Percentiles rank a stretch among this genome's conserved stretches.
Conservation (phyloP, 306 rosid species). For the Mucuna pruriens region DNA sequence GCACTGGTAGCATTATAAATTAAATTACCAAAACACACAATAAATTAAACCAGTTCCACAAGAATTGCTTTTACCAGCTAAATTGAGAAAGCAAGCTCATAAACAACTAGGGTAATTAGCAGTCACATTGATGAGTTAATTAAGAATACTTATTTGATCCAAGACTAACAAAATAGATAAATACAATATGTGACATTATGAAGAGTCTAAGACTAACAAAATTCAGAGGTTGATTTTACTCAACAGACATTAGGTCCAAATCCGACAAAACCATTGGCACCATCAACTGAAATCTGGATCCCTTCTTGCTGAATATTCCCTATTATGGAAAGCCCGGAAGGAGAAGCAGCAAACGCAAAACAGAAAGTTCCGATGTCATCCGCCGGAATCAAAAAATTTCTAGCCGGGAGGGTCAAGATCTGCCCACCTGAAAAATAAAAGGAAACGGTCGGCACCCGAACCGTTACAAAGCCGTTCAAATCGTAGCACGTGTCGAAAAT, state of each 20-base stretch:
- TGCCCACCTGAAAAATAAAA: conserved; percentile 86
- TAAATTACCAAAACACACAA: neutral
- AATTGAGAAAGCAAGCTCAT: neutral
- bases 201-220: conserved; percentile 23
- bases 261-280: conserved; percentile 83
- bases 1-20: neutral
- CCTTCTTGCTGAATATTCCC: conserved; percentile 96
- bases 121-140: neutral
- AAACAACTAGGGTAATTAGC: neutral
- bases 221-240: neutral
- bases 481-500: conserved; percentile 86
- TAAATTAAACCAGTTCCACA: neutral
- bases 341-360: conserved; percentile 75
- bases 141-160: neutral
- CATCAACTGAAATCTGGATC: conserved; percentile 81
- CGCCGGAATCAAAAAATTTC: conserved; percentile 74
- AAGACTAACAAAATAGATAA: conserved; percentile 23
- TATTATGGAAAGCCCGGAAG: conserved; percentile 63
- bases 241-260: conserved; percentile 83
- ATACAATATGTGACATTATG: neutral
- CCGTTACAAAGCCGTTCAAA: conserved; percentile 71
- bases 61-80: neutral
- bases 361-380: conserved; percentile 78
- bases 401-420: conserved; percentile 75
- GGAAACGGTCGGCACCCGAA: conserved; percentile 88